These are phyloP conservation scores for Fraxinus angustifolia DNA, from an alignment of 305 asterid species.

Conservation along the genomic window DNA sequence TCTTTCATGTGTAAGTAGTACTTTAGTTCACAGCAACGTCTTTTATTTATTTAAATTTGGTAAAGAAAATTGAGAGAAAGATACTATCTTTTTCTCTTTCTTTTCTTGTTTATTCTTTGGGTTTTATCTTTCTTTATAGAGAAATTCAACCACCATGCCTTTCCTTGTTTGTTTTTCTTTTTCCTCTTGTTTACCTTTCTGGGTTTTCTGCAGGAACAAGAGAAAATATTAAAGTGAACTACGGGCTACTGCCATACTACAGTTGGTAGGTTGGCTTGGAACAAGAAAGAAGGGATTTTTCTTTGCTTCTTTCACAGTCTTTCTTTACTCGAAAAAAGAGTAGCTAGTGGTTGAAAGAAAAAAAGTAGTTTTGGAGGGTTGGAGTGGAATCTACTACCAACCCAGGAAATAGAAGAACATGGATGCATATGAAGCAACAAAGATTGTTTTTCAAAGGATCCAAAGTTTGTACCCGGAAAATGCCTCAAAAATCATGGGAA, in stretches of 20 bases:
- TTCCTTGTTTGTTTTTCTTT: constrained; percentile 3
- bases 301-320: constrained; percentile 14
- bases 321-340: constrained; percentile 30
- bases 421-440: constrained; percentile 83
- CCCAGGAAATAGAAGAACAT: constrained; percentile 28
- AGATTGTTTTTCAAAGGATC: constrained; percentile 62
- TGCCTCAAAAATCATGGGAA: constrained; percentile 71
- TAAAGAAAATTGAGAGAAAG: constrained; percentile 8
- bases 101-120: neutral
- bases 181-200: constrained; percentile 21
- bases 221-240: constrained; percentile 36
- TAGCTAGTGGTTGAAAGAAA: constrained; percentile 19
- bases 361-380: constrained; percentile 30
- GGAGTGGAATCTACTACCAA: constrained; percentile 38
- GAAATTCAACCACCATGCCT: constrained; percentile 34
- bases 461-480: constrained; percentile 62
- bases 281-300: constrained; percentile 24
- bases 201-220: constrained; percentile 51
- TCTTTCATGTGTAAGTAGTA: constrained; percentile 38
- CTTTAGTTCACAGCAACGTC: constrained; percentile 9
- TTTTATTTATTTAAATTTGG: constrained; percentile 16
- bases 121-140: constrained; percentile 33
- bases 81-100: constrained; percentile 12
- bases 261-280: constrained; percentile 25
- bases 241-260: constrained; percentile 20